These are phyloP conservation scores for Danielia oregonensis DNA, from an alignment of 805 yeast species.

Conservation along the genomic window DNA sequence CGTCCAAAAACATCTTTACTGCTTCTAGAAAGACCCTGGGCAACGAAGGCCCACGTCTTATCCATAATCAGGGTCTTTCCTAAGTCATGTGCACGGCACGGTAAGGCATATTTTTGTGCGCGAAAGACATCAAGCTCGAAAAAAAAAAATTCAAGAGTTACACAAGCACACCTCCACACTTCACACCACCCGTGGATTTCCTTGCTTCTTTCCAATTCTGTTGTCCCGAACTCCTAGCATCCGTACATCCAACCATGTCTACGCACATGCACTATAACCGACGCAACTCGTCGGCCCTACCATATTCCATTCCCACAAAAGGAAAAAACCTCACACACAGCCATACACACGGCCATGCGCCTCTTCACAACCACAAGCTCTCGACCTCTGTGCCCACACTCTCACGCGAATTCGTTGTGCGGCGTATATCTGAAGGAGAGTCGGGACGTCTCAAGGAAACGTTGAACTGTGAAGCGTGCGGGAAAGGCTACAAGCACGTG, in stretches of 20 bases:
- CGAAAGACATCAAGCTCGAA: too few relatives aligned
- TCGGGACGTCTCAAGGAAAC: slow-evolving; percentile 82
- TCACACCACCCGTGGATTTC: too few relatives aligned
- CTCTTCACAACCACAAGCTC: slow-evolving; percentile 1
- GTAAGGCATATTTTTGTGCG: too few relatives aligned
- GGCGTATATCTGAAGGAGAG: slow-evolving; percentile 83
- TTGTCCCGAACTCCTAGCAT: too few relatives aligned
- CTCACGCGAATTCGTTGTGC: slow-evolving; percentile 68
- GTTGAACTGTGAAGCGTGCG: slow-evolving; percentile 85
- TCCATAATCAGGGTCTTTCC: too few relatives aligned
- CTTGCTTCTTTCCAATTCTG: too few relatives aligned
- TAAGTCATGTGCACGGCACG: too few relatives aligned
- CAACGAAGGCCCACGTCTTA: too few relatives aligned
- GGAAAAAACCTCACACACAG: slow-evolving; percentile 6
- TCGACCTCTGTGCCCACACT: slow-evolving; percentile 42
- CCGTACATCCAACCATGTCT: slow-evolving; percentile 3
- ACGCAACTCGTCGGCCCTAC: slow-evolving; percentile 17
- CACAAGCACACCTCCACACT: too few relatives aligned
- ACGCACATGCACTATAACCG: slow-evolving; percentile 12
- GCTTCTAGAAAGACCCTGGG: too few relatives aligned
- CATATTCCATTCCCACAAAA: slow-evolving; percentile 13
- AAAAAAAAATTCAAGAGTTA: too few relatives aligned
- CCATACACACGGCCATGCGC: slow-evolving; percentile 1
- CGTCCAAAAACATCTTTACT: too few relatives aligned
- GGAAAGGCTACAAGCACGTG: slow-evolving; percentile 86